Evolutionary conservation across 257 asterid species (phyloP).

Genomic region (Nicotiana paniculata): DNA sequence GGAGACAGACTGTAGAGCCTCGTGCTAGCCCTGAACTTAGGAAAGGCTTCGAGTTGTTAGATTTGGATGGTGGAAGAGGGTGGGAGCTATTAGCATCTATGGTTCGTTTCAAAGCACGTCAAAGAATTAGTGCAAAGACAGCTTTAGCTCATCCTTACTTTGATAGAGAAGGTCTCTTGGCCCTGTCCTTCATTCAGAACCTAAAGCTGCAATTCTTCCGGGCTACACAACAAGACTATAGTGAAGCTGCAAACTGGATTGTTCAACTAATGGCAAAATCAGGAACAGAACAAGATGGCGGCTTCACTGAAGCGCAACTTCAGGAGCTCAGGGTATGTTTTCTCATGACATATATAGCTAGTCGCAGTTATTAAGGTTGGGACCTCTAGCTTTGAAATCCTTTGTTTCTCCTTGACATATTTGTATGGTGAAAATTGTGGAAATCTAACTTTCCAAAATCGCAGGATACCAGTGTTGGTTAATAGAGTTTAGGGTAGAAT

Average conservation of each 20-base stretch:
- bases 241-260: conserved; percentile 80
- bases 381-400: neutral
- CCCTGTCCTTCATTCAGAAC: conserved; percentile 80
- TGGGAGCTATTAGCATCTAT: conserved; percentile 91
- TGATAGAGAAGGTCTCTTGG: conserved; percentile 79
- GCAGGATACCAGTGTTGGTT: neutral
- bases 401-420: neutral
- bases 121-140: conserved; percentile 71
- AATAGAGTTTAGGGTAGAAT: neutral
- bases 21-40: conserved; percentile 76
- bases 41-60: conserved; percentile 77
- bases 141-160: conserved; percentile 96
- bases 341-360: neutral
- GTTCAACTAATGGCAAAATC: conserved; percentile 84
- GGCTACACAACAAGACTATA: conserved; percentile 82
- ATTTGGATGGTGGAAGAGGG: conserved; percentile 82
- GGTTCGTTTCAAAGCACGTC: conserved; percentile 89
- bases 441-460: neutral
- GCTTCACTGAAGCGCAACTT: conserved; percentile 95
- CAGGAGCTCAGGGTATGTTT: conserved; percentile 63
- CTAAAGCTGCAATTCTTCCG: conserved; percentile 63
- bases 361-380: neutral
- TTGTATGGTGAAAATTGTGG: neutral
- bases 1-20: conserved; percentile 71
- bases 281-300: conserved; percentile 82